Percentiles rank a stretch among this genome's conserved stretches.
Evolutionary conservation across 2,329 filamentous ascomycete genomes (phyloP).

Genomic region (Myriosclerotinia curreyana): DNA sequence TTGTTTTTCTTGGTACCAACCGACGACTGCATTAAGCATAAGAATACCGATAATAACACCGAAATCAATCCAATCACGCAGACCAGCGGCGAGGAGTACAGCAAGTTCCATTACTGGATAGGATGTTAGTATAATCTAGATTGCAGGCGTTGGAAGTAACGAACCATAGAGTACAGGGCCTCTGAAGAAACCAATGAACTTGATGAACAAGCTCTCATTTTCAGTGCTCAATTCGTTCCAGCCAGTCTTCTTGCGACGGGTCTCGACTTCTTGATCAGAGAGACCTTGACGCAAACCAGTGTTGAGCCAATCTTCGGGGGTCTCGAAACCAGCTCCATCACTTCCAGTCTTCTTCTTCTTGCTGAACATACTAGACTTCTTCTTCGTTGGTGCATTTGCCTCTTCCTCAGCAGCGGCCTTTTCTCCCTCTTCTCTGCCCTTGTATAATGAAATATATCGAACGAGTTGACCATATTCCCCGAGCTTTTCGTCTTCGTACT

Average conservation of each 20-base stretch:
- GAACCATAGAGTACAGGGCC: slow-evolving; percentile 75
- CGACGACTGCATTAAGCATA: slow-evolving; percentile 70
- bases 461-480: slow-evolving; percentile 65
- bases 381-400: slow-evolving; percentile 46
- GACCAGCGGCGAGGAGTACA: slow-evolving; percentile 69
- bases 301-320: slow-evolving; percentile 64
- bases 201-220: slow-evolving; percentile 72
- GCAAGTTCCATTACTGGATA: slow-evolving; percentile 69
- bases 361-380: slow-evolving; percentile 40
- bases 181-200: slow-evolving; percentile 73
- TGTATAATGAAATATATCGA: slow-evolving; percentile 65
- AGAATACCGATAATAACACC: slow-evolving; percentile 76
- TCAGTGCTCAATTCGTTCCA: slow-evolving; percentile 71
- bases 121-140: slow-evolving; percentile 22
- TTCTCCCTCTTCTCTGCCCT: slow-evolving; percentile 53
- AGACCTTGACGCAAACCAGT: slow-evolving; percentile 67
- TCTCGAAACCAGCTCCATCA: slow-evolving; percentile 41
- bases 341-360: slow-evolving; percentile 49
- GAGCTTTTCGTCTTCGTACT: slow-evolving; percentile 35
- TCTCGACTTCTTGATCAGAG: slow-evolving; percentile 55
- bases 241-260: slow-evolving; percentile 62
- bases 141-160: slow-evolving; percentile 35
- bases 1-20: slow-evolving; percentile 81
- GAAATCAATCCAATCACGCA: slow-evolving; percentile 73
- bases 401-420: slow-evolving; percentile 44